Percentiles rank a stretch among this genome's conserved stretches.
These are phyloP conservation scores for Sonneratia caseolaris DNA, from an alignment of 345 rosid species.

Conservation along the genomic window DNA sequence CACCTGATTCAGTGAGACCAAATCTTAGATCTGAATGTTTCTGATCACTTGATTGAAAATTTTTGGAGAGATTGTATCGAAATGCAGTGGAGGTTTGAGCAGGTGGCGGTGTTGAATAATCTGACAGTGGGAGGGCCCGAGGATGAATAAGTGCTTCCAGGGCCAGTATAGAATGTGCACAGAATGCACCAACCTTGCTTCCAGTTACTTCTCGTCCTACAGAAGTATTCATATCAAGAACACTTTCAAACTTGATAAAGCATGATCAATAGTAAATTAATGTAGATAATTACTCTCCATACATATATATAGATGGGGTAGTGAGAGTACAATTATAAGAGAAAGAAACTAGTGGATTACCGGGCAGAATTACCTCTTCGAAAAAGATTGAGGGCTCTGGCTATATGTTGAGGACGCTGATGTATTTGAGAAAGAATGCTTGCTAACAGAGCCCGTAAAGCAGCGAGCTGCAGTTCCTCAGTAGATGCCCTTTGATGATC, in stretches of 20 bases:
- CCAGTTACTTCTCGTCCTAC: slow-evolving; percentile 54
- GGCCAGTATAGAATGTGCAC: slow-evolving; percentile 61
- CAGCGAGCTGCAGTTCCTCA: slow-evolving; percentile 63
- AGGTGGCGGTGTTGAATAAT: slow-evolving; percentile 20
- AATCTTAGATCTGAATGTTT: slow-evolving; percentile 6
- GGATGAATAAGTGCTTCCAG: slow-evolving; percentile 87
- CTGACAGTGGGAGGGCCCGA: slow-evolving; percentile 49
- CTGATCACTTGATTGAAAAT: slow-evolving; percentile 16
- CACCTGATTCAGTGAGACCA: slow-evolving; percentile 21
- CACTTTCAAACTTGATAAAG: background rate
- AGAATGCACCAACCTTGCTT: slow-evolving; percentile 44
- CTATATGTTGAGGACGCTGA: slow-evolving; percentile 47
- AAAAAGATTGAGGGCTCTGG: slow-evolving; percentile 65
- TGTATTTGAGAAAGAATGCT: slow-evolving; percentile 66
- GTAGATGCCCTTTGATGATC: slow-evolving; percentile 18
- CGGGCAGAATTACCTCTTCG: slow-evolving; percentile 43
- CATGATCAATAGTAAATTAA: background rate
- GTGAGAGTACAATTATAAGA: background rate
- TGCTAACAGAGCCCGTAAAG: slow-evolving; percentile 59
- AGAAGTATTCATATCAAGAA: slow-evolving; percentile 6
- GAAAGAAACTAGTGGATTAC: background rate
- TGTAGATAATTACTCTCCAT: background rate
- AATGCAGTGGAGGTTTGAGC: slow-evolving; percentile 13
- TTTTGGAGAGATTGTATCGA: slow-evolving; percentile 16
- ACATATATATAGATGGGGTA: background rate